Evolutionary conservation across 2,329 filamentous ascomycete genomes (phyloP).

Genomic region (Calonectria henricotiae): DNA sequence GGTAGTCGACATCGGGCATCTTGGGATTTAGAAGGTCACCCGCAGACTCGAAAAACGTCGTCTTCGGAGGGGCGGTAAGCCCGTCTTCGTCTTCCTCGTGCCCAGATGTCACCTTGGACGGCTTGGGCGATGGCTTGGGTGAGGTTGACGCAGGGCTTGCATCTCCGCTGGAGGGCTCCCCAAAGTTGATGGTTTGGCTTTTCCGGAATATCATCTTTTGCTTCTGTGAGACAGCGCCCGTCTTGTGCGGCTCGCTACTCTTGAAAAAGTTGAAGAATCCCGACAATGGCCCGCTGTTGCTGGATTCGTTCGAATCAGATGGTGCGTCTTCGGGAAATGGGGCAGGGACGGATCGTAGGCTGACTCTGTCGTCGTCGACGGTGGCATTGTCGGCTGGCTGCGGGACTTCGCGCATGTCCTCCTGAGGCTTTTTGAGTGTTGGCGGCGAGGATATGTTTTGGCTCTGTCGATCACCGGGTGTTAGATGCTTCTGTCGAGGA

Average conservation of each 20-base stretch:
- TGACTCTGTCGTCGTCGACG: slow-evolving; percentile 77
- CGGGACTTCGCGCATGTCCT: slow-evolving; percentile 75
- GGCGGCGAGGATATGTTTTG: slow-evolving; percentile 56
- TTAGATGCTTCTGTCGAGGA: slow-evolving; percentile 63
- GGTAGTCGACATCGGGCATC: slow-evolving; percentile 84
- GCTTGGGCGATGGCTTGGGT: slow-evolving; percentile 38
- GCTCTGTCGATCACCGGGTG: slow-evolving; percentile 56
- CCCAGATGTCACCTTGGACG: slow-evolving; percentile 66
- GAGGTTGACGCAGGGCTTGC: slow-evolving; percentile 7
- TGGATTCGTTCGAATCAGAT: slow-evolving; percentile 51
- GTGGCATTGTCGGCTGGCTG: slow-evolving; percentile 79
- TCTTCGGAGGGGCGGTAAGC: slow-evolving; percentile 84
- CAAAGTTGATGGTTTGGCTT: slow-evolving; percentile 78
- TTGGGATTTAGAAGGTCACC: slow-evolving; percentile 94
- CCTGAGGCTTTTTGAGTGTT: slow-evolving; percentile 54
- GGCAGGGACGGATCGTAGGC: slow-evolving; percentile 65
- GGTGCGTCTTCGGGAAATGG: slow-evolving; percentile 50
- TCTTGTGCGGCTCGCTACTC: slow-evolving; percentile 68
- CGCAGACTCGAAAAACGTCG: slow-evolving; percentile 95
- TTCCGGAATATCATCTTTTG: slow-evolving; percentile 81
- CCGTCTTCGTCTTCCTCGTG: slow-evolving; percentile 65
- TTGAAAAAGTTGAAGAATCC: slow-evolving; percentile 84
- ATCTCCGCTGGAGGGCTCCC: slow-evolving; percentile 36
- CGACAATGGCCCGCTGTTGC: slow-evolving; percentile 69
- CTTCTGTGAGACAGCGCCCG: slow-evolving; percentile 70